A percentile compares a stretch with the other conserved stretches of the same genome.
phyloP scores from a whole-genome alignment of 2,329 filamentous ascomycete species.

The Fusarium sp. region DNA sequence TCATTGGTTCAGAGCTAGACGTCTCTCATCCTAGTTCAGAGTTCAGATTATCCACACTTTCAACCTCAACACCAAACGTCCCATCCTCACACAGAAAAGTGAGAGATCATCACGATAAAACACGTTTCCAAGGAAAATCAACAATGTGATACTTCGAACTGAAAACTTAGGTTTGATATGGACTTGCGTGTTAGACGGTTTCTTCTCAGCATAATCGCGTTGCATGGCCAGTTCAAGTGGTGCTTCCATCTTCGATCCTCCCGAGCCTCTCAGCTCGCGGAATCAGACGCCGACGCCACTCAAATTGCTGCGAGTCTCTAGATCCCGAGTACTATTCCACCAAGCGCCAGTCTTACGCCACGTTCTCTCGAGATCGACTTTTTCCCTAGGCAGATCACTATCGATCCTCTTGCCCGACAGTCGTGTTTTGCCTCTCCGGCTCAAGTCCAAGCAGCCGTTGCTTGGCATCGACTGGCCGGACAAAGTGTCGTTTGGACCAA shows the following conservation, averaged over 20 bases:
- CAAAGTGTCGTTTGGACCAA: neutral
- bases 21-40: slow-evolving; percentile 20
- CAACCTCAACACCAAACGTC: slow-evolving; percentile 10
- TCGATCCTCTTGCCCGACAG: neutral
- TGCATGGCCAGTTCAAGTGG: neutral
- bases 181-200: too few species aligned
- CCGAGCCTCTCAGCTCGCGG: neutral
- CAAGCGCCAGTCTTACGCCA: slow-evolving; percentile 4
- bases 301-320: neutral
- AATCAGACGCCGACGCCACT: slow-evolving; percentile 1
- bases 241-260: neutral
- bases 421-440: slow-evolving; percentile 9
- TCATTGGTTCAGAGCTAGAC: slow-evolving; percentile 14
- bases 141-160: too few species aligned
- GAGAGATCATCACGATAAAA: slow-evolving; percentile 6
- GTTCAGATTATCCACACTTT: slow-evolving; percentile 5
- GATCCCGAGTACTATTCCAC: neutral
- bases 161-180: neutral
- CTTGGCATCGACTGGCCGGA: slow-evolving; percentile 1
- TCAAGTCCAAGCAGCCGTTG: neutral
- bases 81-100: neutral
- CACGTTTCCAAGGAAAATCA: neutral
- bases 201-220: neutral
- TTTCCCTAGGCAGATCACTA: neutral
- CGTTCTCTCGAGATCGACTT: slow-evolving; percentile 1